Conservation (phyloP, 108 stramenopile species). For the Skeletonema tropicum region DNA sequence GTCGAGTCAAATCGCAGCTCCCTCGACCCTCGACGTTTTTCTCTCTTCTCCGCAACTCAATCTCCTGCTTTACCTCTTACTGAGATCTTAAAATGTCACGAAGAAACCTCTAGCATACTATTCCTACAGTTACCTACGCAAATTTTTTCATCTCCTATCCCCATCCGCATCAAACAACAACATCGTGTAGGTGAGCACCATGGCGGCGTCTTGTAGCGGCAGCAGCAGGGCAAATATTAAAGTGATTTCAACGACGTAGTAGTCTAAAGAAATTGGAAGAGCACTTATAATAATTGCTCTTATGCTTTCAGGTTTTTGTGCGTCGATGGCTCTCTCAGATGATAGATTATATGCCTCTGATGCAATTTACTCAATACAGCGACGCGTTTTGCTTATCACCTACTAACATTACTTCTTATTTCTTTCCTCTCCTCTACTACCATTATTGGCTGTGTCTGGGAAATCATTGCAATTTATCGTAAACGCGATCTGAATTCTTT, state of each 20-base stretch:
- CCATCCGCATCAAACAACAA: background rate
- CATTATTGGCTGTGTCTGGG: background rate
- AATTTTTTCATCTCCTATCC: background rate
- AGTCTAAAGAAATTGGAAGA: background rate
- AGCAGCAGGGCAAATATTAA: background rate
- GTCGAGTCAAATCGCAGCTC: too few relatives aligned
- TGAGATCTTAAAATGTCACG: background rate
- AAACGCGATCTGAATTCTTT: background rate
- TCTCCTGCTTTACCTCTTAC: slow-evolving; percentile 1
- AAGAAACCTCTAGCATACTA: background rate
- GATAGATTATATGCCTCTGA: background rate
- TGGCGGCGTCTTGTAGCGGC: slow-evolving; percentile 7
- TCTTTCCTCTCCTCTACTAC: background rate
- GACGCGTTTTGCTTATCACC: background rate
- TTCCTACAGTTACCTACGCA: background rate
- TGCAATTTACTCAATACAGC: background rate
- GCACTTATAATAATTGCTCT: background rate
- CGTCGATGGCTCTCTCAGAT: background rate
- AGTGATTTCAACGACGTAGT: background rate
- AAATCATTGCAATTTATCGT: background rate
- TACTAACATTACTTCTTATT: background rate
- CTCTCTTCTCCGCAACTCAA: too few relatives aligned
- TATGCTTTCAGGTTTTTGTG: background rate
- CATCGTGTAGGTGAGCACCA: slow-evolving; percentile 23
- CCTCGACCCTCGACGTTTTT: too few relatives aligned